Evolutionary conservation across 306 rosid species (phyloP).

Genomic region (Dalbergia oliveri): DNA sequence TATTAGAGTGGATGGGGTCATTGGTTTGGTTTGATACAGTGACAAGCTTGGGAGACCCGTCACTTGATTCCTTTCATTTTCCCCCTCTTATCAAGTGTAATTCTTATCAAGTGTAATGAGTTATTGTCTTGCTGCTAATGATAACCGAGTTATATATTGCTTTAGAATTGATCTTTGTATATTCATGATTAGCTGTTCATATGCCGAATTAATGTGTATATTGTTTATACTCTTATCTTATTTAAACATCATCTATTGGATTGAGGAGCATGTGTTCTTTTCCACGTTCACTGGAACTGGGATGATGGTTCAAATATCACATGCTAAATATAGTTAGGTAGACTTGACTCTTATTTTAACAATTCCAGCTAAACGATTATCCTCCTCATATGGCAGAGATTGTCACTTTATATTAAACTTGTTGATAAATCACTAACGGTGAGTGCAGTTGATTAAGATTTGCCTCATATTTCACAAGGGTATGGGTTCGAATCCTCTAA

Average conservation of each 20-base stretch:
- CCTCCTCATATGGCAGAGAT: too few relatives aligned
- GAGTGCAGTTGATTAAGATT: too few relatives aligned
- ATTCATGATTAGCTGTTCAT: slow-evolving; percentile 50
- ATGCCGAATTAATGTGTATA: slow-evolving; percentile 37
- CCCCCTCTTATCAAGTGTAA: background rate
- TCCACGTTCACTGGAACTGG: background rate
- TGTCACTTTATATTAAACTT: too few relatives aligned
- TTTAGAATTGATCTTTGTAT: slow-evolving; percentile 48
- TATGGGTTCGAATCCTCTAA: too few relatives aligned
- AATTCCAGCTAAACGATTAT: too few relatives aligned
- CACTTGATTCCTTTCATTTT: slow-evolving; percentile 30
- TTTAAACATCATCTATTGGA: slow-evolving; percentile 29
- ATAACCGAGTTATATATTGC: slow-evolving; percentile 32
- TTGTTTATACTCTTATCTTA: background rate
- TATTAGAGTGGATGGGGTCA: slow-evolving; percentile 25
- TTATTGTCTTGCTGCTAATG: slow-evolving; percentile 35
- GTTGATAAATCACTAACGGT: too few relatives aligned
- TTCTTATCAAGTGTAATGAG: slow-evolving; percentile 17
- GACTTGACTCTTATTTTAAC: too few relatives aligned
- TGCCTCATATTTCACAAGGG: too few relatives aligned
- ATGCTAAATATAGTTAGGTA: too few relatives aligned
- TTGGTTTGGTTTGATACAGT: slow-evolving; percentile 42
- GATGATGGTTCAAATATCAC: slow-evolving; percentile 5
- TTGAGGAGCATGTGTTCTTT: slow-evolving; percentile 35
- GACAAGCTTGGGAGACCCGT: slow-evolving; percentile 28